A percentile compares a stretch with the other conserved stretches of the same genome.
phyloP scores from a whole-genome alignment of 768 basidiomycete species.

The Kwoniella dejecticola region DNA sequence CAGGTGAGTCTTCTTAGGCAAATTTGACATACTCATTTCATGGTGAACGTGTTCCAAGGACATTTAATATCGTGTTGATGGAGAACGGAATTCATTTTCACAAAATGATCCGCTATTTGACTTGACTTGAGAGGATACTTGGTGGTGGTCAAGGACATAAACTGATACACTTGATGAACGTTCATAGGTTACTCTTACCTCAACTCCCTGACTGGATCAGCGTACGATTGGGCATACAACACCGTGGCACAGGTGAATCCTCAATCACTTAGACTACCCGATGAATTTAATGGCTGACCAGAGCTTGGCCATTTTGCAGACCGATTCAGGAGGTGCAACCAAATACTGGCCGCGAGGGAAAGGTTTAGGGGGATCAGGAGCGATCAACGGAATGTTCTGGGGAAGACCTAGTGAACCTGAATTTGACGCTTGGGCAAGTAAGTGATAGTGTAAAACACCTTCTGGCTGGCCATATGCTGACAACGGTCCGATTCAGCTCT shows the following conservation, averaged over 20 bases:
- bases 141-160: not conserved
- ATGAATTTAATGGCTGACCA: too few species aligned
- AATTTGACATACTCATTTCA: too few species aligned
- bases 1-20: slow-evolving; percentile 34
- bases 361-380: slow-evolving; percentile 69
- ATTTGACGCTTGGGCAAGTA: slow-evolving; percentile 46
- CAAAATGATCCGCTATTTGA: too few species aligned
- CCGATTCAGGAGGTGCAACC: slow-evolving; percentile 26
- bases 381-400: slow-evolving; percentile 71
- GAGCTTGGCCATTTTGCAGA: not conserved
- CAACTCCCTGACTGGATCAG: slow-evolving; percentile 34
- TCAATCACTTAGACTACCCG: not conserved
- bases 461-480: not conserved
- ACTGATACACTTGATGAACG: not conserved
- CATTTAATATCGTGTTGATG: too few species aligned
- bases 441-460: slow-evolving; percentile 11
- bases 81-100: too few species aligned
- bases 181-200: slow-evolving; percentile 38
- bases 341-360: slow-evolving; percentile 65
- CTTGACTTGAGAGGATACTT: too few species aligned
- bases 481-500: slow-evolving; percentile 49
- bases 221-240: slow-evolving; percentile 47
- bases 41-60: too few species aligned
- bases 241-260: slow-evolving; percentile 40
- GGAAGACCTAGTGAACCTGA: slow-evolving; percentile 34